phyloP scores from a whole-genome alignment of 2,329 filamentous ascomycete genomes.

The Trichophyton rubrum region DNA sequence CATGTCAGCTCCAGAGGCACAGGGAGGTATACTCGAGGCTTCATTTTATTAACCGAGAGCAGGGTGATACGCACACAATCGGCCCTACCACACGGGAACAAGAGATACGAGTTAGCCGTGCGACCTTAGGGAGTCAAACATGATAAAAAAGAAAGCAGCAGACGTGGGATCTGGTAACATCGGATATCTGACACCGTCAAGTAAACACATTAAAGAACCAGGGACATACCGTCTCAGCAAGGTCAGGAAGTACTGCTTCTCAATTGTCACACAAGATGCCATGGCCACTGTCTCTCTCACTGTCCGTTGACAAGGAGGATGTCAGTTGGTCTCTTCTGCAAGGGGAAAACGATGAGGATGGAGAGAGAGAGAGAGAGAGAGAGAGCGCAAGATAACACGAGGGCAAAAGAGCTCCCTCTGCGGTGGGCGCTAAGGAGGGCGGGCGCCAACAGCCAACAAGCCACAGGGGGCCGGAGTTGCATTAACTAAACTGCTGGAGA shows the following conservation, averaged over 20 bases:
- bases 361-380: neutral
- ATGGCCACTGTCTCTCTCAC: slow-evolving; percentile 11
- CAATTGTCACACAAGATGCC: slow-evolving; percentile 42
- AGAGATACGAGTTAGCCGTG: neutral
- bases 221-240: slow-evolving; percentile 47
- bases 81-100: neutral
- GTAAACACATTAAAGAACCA: neutral
- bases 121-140: neutral
- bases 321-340: neutral
- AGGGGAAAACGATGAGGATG: too few species aligned
- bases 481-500: neutral
- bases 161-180: neutral
- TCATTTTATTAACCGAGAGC: neutral
- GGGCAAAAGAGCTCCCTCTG: neutral
- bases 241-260: slow-evolving; percentile 49
- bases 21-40: neutral
- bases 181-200: neutral
- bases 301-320: neutral
- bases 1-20: neutral
- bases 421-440: neutral
- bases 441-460: neutral
- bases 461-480: neutral
- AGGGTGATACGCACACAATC: slow-evolving; percentile 6
- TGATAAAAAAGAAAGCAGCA: neutral
- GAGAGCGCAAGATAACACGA: neutral